Base-by-base conservation (phyloP, 2,329 filamentous ascomycete species). In the Elsinoe necatrix region DNA sequence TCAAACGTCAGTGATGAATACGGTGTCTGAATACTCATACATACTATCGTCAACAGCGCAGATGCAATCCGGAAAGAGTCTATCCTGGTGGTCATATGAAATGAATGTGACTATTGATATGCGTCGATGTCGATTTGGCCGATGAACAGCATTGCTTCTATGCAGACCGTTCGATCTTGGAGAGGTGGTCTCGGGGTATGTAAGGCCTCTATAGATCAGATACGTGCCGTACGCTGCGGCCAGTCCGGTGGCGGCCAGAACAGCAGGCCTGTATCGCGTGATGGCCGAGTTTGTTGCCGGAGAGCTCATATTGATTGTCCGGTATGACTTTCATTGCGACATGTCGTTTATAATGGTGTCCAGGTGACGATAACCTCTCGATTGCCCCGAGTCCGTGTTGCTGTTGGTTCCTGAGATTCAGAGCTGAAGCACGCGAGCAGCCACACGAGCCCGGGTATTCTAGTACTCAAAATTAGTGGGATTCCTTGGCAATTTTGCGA, bases 111-210 rank as follows among this genome's bases (percentile, higher is more conserved):
- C 42, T 6, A 25, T 41, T 39, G 50, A 42, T 23, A 42, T 31
- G 11, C 37, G 55, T 20, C 43, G 41, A 29, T 50, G 54, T 11
- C 57, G 31, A 23, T 45, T 12, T 21, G 58, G 66, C 47, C 80
- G 78, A 60, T 84, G 82, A 35, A 87, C 67, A 9, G 85, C 85
- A 68, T 87, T 87, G 66, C 84, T 84, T 60, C 85, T 76, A 62
- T 81, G 84, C 27, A 88, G 71, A 12, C 64, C 60, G 42, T 62
- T 60, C 63, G 64, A 61, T 64, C 58, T 63, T 64, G 56, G 56
- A 62, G 59, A 62, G 63, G 21, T 60, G 64, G 43, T 68, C 69
- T 58, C 63, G 66, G 66, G 61, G 68, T 56, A 63, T 69, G 67
- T 21, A n/a, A 56, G 27, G 3, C 54, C 41, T 21, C 41, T 21